Base-by-base conservation (phyloP, 108 stramenopile species). In the Fragilariopsis cylindrus region DNA sequence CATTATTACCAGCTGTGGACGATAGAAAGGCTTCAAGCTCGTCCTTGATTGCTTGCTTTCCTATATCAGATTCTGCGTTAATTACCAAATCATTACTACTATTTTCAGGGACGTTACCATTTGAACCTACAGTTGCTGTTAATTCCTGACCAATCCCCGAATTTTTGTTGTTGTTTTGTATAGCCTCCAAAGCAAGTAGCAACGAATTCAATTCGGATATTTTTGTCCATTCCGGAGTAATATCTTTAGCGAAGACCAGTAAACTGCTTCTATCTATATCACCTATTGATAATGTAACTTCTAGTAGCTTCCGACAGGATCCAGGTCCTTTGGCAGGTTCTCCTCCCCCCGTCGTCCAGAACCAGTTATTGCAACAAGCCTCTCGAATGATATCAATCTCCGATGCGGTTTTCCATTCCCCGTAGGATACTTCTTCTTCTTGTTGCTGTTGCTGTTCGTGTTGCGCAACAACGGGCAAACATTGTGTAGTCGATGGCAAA, bases 11-110 rank as follows among this genome's bases (percentile, higher is more conserved):
- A 12, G 69, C 83, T 12, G 85, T 84, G 0, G 89, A 85, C 5
- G 77, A 78, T 8, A 90, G 68, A 69, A 93, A 90, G 8, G 87
- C 79, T 76, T 90, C 90, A 47, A 90, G 75, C 64, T 93, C 90
- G 30, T 88, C 72, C 42, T 83, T 74, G 6, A 82, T 65, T 5
- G 68, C 54, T 57, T 72, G 52, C 19, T 9, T 11, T 19, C 55
- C 18, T n/a, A 7, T 19, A 9, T 19, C 55, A 30, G 30, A 30
- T 30, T 30, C 30, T 30, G 30, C 30, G 30, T 30, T 30, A 30
- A 30, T n/a, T 41, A 4, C 41, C 6, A 7, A 3, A 9, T 30
- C 19, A 19, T 57, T 12, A 30, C 57, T 8, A 45, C 52, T 57
- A 39, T 57, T 18, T 40, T 49, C 46, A 64, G 15, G 46, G 39